Conservation (phyloP, 2,329 filamentous ascomycete genomes). For the Neoascochyta sp. region DNA sequence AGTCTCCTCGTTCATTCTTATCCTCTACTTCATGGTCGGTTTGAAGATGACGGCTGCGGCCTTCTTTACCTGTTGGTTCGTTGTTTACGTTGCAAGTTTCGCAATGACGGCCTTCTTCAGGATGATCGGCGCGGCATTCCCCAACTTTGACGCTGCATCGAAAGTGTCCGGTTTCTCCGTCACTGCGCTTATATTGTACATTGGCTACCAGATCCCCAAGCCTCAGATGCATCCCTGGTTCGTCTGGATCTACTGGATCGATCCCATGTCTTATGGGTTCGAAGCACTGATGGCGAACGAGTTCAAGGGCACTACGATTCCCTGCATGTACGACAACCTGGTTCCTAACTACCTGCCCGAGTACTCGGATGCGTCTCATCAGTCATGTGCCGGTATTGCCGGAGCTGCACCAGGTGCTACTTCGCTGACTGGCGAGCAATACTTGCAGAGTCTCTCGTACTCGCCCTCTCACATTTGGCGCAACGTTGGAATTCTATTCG, state of each 20-base stretch:
- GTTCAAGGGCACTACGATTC: slow-evolving; percentile 41
- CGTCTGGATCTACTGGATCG: slow-evolving; percentile 61
- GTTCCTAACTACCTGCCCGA: slow-evolving; percentile 49
- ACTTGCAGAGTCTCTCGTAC: slow-evolving; percentile 52
- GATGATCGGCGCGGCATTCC: slow-evolving; percentile 65
- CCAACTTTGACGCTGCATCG: slow-evolving; percentile 55
- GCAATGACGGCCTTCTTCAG: slow-evolving; percentile 81
- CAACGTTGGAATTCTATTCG: slow-evolving; percentile 46
- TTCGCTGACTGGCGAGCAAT: slow-evolving; percentile 56
- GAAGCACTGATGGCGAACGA: slow-evolving; percentile 75
- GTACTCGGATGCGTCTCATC: slow-evolving; percentile 42
- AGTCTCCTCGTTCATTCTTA: slow-evolving; percentile 55
- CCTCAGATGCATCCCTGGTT: slow-evolving; percentile 54
- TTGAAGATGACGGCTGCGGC: slow-evolving; percentile 65
- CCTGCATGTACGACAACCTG: slow-evolving; percentile 50
- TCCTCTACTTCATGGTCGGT: slow-evolving; percentile 80
- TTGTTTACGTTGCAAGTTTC: slow-evolving; percentile 66
- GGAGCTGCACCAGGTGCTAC: slow-evolving; percentile 52
- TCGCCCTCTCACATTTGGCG: slow-evolving; percentile 26
- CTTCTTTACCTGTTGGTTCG: slow-evolving; percentile 78
- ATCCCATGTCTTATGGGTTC: slow-evolving; percentile 74
- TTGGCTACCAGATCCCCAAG: slow-evolving; percentile 57
- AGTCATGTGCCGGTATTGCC: slow-evolving; percentile 57
- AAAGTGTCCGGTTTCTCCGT: slow-evolving; percentile 55
- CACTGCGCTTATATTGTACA: slow-evolving; percentile 58